Conservation (phyloP, 208 protist species). For the Wallacemonas rigidus region DNA sequence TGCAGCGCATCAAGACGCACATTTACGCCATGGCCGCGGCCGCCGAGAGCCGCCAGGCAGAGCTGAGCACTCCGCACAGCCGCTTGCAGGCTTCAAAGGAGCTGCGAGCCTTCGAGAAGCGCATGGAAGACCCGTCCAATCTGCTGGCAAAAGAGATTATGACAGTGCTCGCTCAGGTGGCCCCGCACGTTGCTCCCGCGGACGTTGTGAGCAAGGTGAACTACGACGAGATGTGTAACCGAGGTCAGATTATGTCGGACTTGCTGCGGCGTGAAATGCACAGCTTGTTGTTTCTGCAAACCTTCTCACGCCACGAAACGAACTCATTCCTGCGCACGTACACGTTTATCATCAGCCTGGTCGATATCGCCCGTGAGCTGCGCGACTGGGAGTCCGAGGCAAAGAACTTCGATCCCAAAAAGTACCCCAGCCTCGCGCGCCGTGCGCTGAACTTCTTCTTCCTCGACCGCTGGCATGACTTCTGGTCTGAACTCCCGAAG, state of each 20-base stretch:
- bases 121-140: slow-evolving; percentile 32
- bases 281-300: slow-evolving; percentile 40
- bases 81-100: slow-evolving; percentile 13
- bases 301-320: slow-evolving; percentile 33
- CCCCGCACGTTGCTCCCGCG: slow-evolving; percentile 29
- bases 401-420: slow-evolving; percentile 51
- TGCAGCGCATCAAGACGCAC: slow-evolving; percentile 37
- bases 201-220: slow-evolving; percentile 40
- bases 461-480: slow-evolving; percentile 56
- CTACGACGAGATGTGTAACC: slow-evolving; percentile 40
- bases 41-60: slow-evolving; percentile 28
- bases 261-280: slow-evolving; percentile 31
- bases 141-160: slow-evolving; percentile 50
- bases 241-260: slow-evolving; percentile 30
- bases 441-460: slow-evolving; percentile 66
- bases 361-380: slow-evolving; percentile 55
- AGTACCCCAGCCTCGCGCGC: slow-evolving; percentile 44
- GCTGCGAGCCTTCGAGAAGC: slow-evolving; percentile 32
- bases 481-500: slow-evolving; percentile 67
- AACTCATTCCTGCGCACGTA: slow-evolving; percentile 41
- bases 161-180: slow-evolving; percentile 36
- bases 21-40: slow-evolving; percentile 47
- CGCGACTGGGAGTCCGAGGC: slow-evolving; percentile 43
- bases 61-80: slow-evolving; percentile 18
- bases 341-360: slow-evolving; percentile 40